Evolutionary conservation across 257 asterid genomes (phyloP), one percentile per base, ranked within the genome.

Genomic region (Plantago ovata): DNA sequence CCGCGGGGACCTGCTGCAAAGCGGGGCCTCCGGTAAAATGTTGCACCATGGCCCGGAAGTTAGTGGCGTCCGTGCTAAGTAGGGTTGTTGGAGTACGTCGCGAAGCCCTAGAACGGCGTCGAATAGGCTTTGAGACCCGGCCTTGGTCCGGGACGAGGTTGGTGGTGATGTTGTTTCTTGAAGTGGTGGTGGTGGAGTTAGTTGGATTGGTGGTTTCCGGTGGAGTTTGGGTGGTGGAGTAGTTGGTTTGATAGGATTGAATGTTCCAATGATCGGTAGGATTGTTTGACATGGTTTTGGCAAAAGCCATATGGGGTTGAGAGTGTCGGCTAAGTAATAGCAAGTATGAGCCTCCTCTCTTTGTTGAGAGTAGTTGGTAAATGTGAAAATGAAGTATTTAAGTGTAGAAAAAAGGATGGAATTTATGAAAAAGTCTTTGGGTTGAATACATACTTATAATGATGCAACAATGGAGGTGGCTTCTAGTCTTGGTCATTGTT

Each of bases 31-130:
- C 83, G 38, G 81, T 83, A 75, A 77, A 83, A 36, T 68, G 82
- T 32, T 79, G 84, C 56, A 75, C 82, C 86, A 82, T 79, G 77
- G 77, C 86, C 53, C 81, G 51, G 48, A 82, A 82, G 72, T 79
- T 79, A 72, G 73, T 12, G 15, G 78, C 11, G 74, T 83, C 82
- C 1, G 90, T 82, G 79, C 69, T 83, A 79, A 79, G 72, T 3
- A 79, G 67, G 63, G 90, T 83, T 53, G 90, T 70, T 4, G 90
- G 86, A 39, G 77, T 79, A 24, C 86, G 57, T 3, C 81, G 63
- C 0, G 83, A 75, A 13, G 79, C 81, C 69, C 82, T 71, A 1
- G 84, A 54, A 33, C 86, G 77, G 10, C 79, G 60, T 39, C 84
- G 75, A 36, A 57, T 3, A 24, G 82, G 81, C 61, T 74, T 77